phyloP scores from a whole-genome alignment of 495 filamentous ascomycete genomes.

The Podospora sp. region DNA sequence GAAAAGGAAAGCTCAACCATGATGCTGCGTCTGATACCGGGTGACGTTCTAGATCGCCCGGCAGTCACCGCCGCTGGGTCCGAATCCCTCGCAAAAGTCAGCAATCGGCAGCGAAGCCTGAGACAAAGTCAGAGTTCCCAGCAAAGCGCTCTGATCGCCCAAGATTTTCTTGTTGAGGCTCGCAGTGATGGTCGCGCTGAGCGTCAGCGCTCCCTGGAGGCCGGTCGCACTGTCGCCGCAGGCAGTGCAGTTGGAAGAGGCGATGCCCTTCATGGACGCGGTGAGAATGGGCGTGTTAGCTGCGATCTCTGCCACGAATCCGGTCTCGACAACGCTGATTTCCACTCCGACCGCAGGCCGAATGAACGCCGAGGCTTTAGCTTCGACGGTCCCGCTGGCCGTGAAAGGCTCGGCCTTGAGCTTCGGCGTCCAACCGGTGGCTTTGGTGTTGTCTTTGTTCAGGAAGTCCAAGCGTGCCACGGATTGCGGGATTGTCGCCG shows the following conservation, averaged over 20 bases:
- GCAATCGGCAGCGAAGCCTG: slow-evolving; percentile 22
- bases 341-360: slow-evolving; percentile 24
- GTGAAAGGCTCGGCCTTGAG: slow-evolving; percentile 22
- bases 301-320: slow-evolving; percentile 18
- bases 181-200: slow-evolving; percentile 20
- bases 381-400: slow-evolving; percentile 20
- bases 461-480: slow-evolving; percentile 22
- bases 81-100: slow-evolving; percentile 23
- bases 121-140: slow-evolving; percentile 12
- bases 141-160: slow-evolving; percentile 15
- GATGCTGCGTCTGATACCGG: no score
- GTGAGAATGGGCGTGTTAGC: slow-evolving; percentile 16
- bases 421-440: slow-evolving; percentile 20
- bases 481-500: slow-evolving; percentile 18
- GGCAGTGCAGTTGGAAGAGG: slow-evolving; percentile 21
- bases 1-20: no score
- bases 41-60: background rate
- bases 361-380: slow-evolving; percentile 21
- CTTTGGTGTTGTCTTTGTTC: slow-evolving; percentile 12
- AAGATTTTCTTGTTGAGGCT: slow-evolving; percentile 22
- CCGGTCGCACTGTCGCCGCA: slow-evolving; percentile 20
- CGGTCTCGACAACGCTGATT: slow-evolving; percentile 23
- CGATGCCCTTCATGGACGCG: slow-evolving; percentile 20
- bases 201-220: slow-evolving; percentile 19
- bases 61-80: slow-evolving; percentile 10